phyloP scores from a whole-genome alignment of 495 filamentous ascomycete species.

The Aspergillus hancockii region DNA sequence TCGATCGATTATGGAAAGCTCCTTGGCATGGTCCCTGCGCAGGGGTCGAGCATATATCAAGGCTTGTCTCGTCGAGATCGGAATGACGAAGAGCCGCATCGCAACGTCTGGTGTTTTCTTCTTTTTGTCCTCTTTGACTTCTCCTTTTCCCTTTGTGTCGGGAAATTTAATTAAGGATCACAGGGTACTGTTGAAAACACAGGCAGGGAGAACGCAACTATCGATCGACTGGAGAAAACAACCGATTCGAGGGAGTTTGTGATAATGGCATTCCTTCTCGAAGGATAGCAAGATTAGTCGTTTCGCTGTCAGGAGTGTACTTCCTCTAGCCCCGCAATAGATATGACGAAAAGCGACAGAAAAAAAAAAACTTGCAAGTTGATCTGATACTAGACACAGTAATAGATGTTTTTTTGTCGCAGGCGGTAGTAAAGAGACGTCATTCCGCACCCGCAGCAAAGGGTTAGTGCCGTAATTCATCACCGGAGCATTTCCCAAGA shows the following conservation, averaged over 20 bases:
- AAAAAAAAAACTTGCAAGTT: background rate
- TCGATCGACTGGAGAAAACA: slow-evolving; percentile 22
- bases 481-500: background rate
- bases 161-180: slow-evolving; percentile 4
- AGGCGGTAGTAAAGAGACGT: slow-evolving; percentile 25
- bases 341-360: background rate
- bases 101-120: slow-evolving; percentile 19
- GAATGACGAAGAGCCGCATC: slow-evolving; percentile 95
- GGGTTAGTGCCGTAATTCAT: background rate
- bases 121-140: slow-evolving; percentile 6
- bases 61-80: slow-evolving; percentile 87
- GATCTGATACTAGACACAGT: background rate
- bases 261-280: slow-evolving; percentile 24
- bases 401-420: slow-evolving; percentile 4
- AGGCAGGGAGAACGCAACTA: slow-evolving; percentile 20
- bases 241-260: slow-evolving; percentile 17
- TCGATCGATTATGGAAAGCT: slow-evolving; percentile 61
- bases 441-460: slow-evolving; percentile 30
- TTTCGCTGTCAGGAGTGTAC: background rate
- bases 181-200: slow-evolving; percentile 8
- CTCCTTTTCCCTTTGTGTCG: background rate
- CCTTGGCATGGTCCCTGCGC: slow-evolving; percentile 42
- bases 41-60: slow-evolving; percentile 89
- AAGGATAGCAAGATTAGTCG: background rate
- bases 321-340: background rate